A percentile compares a stretch with the other conserved stretches of the same genome.
Evolutionary conservation across 495 filamentous ascomycete genomes (phyloP).

Genomic region (Podospora comata): DNA sequence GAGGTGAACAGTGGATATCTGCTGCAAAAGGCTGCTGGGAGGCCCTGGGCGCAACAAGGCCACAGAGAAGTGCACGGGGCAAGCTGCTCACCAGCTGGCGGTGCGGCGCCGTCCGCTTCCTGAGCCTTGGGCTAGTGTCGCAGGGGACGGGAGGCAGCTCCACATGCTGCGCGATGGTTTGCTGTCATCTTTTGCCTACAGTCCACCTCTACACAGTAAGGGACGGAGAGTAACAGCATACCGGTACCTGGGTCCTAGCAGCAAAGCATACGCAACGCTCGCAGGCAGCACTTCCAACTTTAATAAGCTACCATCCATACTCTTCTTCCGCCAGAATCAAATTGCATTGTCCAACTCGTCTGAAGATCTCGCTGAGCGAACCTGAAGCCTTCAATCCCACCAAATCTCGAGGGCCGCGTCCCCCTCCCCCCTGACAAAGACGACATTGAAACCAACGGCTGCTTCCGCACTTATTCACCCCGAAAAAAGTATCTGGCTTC

Average conservation of each 20-base stretch:
- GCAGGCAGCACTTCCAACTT: not conserved
- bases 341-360: not conserved
- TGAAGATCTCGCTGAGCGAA: not conserved
- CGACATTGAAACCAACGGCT: constrained; percentile 1
- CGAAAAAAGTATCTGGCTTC: not conserved
- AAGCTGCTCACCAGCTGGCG: constrained; percentile 15
- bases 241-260: not conserved
- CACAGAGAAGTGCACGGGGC: not conserved
- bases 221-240: not conserved
- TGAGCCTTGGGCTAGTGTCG: not conserved
- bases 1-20: not conserved
- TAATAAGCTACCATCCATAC: not conserved
- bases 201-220: not conserved
- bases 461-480: constrained; percentile 1
- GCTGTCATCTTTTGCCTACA: constrained; percentile 21
- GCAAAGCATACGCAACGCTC: not conserved
- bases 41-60: not conserved
- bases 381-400: not conserved
- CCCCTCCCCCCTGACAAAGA: not conserved
- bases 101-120: constrained; percentile 15
- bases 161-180: constrained; percentile 12
- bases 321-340: not conserved
- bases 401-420: not conserved
- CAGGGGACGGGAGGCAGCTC: constrained; percentile 8
- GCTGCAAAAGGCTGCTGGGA: not conserved